phyloP scores from a whole-genome alignment of 352 stramenopile species.

The Thraustotheca clavata region DNA sequence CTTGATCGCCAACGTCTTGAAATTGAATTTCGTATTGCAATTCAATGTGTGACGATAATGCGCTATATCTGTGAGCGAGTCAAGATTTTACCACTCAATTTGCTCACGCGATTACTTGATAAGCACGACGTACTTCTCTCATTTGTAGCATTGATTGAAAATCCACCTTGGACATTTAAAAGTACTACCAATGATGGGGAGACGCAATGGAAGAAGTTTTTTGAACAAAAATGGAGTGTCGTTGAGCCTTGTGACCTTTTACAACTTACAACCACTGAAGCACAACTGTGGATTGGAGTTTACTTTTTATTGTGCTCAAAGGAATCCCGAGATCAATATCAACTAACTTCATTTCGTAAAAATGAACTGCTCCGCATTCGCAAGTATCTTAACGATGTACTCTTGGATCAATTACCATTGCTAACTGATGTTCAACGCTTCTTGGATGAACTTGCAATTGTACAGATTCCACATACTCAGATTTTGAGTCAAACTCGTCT shows the following conservation, averaged over 20 bases:
- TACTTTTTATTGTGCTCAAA: constrained; percentile 92
- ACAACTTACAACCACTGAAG: constrained; percentile 89
- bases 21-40: constrained; percentile 79
- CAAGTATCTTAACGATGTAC: constrained; percentile 92
- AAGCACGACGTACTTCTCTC: constrained; percentile 93
- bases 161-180: constrained; percentile 93
- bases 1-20: constrained; percentile 66
- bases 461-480: constrained; percentile 50
- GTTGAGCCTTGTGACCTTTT: constrained; percentile 86
- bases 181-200: constrained; percentile 23
- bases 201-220: constrained; percentile 88
- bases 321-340: constrained; percentile 89
- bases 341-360: constrained; percentile 92
- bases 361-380: constrained; percentile 87
- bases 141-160: constrained; percentile 90
- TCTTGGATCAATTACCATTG: constrained; percentile 94
- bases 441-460: constrained; percentile 92
- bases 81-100: constrained; percentile 71
- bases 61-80: constrained; percentile 88
- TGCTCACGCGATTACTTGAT: constrained; percentile 89
- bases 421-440: constrained; percentile 90
- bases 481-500: constrained; percentile 35
- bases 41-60: constrained; percentile 83
- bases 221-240: constrained; percentile 86
- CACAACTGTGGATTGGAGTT: constrained; percentile 91